Evolutionary conservation across 2,329 filamentous ascomycete species (phyloP), one percentile per base, ranked within the genome.

Genomic region (Aspergillus udagawae): DNA sequence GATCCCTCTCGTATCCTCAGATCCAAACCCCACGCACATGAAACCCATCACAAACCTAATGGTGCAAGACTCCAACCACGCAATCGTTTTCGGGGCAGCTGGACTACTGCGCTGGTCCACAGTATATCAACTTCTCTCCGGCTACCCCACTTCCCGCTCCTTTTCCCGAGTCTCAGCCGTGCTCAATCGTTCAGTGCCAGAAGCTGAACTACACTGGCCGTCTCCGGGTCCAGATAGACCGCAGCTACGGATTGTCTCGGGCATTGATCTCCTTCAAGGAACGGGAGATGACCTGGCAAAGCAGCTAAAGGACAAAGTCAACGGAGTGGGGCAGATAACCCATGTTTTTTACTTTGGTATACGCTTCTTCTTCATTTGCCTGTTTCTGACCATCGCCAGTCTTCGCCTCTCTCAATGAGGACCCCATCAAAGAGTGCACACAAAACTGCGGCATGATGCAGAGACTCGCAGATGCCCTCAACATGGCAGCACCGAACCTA

Each of bases 341-440:
- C 74, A 77, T 56, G 68, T 78, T 2, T 78, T 72, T 60, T 77
- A 76, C 50, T 71, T 75, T 44, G 70, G 71, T 74, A 51, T n/a
- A n/a, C n/a, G n/a, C n/a, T n/a, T n/a, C n/a, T n/a, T n/a, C n/a
- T n/a, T n/a, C n/a, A n/a, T n/a, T n/a, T 14, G 4, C 32, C 4
- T 14, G 32, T 17, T 2, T 5, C 32, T 35, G 3, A 52, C 32
- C 14, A 1, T 47, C 4, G 9, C 3, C 52, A 67, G 65, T 60
- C 2, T 67, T 67, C 41, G 47, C 58, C 4, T 59, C 65, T 3
- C 48, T 66, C n/a, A 51, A 63, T 28, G 58, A 66, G 32, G 64
- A 65, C 48, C 41, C 50, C 4, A 55, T 60, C 38, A 57, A 65
- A 56, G 68, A 35, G 14, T 17, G 14, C 32, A 3, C 32, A 3